Evolutionary conservation across 2,329 filamentous ascomycete genomes (phyloP).

Genomic region (Colletotrichum siamense): DNA sequence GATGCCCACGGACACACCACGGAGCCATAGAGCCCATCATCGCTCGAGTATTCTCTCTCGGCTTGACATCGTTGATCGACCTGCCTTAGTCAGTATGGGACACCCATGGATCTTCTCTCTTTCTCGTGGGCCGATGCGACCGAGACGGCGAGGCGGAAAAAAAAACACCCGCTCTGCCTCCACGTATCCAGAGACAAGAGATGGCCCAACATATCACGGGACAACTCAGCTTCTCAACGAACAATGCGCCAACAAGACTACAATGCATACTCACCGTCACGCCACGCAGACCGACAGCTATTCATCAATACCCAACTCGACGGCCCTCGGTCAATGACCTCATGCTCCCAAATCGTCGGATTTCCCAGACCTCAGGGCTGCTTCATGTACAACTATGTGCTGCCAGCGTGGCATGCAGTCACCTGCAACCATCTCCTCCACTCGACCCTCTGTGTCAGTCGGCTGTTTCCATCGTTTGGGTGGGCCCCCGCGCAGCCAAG

Average conservation of each 20-base stretch:
- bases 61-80: not conserved
- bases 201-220: not conserved
- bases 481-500: slow-evolving; percentile 21
- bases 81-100: not conserved
- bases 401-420: slow-evolving; percentile 26
- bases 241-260: slow-evolving; percentile 14
- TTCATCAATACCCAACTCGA: slow-evolving; percentile 16
- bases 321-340: slow-evolving; percentile 14
- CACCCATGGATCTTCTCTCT: not conserved
- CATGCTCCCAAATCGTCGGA: slow-evolving; percentile 20
- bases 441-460: slow-evolving; percentile 12
- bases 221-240: not conserved
- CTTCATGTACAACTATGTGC: slow-evolving; percentile 10
- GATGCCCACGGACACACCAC: not conserved
- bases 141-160: not conserved
- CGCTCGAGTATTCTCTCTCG: not conserved
- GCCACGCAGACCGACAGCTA: not conserved
- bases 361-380: slow-evolving; percentile 2
- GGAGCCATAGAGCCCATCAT: slow-evolving; percentile 1
- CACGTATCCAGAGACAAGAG: not conserved
- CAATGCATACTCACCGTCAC: not conserved
- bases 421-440: slow-evolving; percentile 12
- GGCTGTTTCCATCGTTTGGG: slow-evolving; percentile 19
- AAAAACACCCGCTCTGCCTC: not conserved
- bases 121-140: slow-evolving; percentile 3